Evolutionary conservation across 2,329 filamentous ascomycete species (phyloP).

Genomic region (Fusarium pseudoanthophilum): DNA sequence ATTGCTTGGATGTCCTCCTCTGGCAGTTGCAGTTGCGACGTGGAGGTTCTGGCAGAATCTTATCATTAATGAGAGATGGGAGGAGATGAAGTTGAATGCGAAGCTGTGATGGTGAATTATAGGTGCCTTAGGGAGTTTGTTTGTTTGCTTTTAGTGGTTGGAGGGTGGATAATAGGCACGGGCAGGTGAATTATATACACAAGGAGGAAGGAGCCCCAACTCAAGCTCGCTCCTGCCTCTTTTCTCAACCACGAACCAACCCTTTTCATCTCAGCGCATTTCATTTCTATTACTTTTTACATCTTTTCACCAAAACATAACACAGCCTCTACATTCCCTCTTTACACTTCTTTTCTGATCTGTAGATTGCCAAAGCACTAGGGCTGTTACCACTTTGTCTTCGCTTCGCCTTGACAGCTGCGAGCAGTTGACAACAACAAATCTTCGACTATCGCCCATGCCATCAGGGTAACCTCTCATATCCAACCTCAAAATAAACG

Average conservation of each 20-base stretch:
- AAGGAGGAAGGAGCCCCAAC: neutral
- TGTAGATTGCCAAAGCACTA: neutral
- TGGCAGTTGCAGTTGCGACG: conserved; percentile 74
- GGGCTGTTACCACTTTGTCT: neutral
- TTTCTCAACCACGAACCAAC: conserved; percentile 60
- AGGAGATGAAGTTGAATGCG: conserved; percentile 59
- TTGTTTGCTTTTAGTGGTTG: neutral
- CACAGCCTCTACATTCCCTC: too few relatives aligned
- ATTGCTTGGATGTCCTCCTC: conserved; percentile 75
- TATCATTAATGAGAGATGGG: conserved; percentile 77
- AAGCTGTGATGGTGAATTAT: conserved; percentile 30
- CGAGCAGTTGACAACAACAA: conserved; percentile 8
- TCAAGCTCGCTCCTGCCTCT: conserved; percentile 64
- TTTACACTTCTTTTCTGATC: neutral
- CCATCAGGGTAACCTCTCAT: neutral
- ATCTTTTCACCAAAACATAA: neutral
- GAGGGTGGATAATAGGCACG: neutral
- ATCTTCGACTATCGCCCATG: neutral
- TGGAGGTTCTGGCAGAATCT: conserved; percentile 81
- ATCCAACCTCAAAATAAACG: neutral
- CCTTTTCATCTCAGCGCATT: neutral
- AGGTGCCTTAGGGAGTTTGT: neutral
- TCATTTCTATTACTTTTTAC: neutral
- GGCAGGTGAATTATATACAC: neutral
- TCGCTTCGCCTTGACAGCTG: conserved; percentile 13